Percentiles rank a stretch among this genome's conserved stretches.
Conservation (phyloP, 768 basidiomycete genomes). For the Lanmaoa pseudosensibilis region DNA sequence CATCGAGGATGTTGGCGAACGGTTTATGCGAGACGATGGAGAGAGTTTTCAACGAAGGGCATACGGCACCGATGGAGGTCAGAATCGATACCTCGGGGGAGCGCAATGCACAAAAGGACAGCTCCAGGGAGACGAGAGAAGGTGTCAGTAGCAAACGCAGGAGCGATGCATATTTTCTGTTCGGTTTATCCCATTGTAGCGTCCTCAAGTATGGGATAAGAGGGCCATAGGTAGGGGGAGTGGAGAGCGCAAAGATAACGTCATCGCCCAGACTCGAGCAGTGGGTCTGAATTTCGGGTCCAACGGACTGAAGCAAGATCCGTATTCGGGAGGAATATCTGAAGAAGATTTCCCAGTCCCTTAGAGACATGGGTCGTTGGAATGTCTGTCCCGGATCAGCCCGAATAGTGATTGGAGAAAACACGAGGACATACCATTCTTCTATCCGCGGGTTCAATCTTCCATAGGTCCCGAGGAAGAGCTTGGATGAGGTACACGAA, state of each 20-base stretch:
- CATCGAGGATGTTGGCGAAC: conserved; percentile 4
- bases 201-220: conserved; percentile 23
- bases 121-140: conserved; percentile 17
- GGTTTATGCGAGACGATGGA: not conserved
- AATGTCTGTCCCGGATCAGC: conserved; percentile 22
- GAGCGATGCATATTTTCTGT: conserved; percentile 18
- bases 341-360: conserved; percentile 31
- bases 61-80: conserved; percentile 19
- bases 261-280: conserved; percentile 17
- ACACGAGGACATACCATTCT: conserved; percentile 13
- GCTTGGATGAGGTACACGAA: conserved; percentile 24
- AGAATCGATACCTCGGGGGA: conserved; percentile 21
- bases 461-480: conserved; percentile 33
- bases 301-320: conserved; percentile 1
- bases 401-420: not conserved
- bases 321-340: conserved; percentile 28
- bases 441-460: conserved; percentile 1
- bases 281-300: not conserved
- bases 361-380: conserved; percentile 26
- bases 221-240: conserved; percentile 21
- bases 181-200: conserved; percentile 21
- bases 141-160: conserved; percentile 23
- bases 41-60: conserved; percentile 21
- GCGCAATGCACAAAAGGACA: conserved; percentile 10
- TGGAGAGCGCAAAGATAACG: conserved; percentile 26